A percentile compares a stretch with the other conserved stretches of the same genome.
phyloP scores from a whole-genome alignment of 352 stramenopile species.

The Phytophthora lateralis region DNA sequence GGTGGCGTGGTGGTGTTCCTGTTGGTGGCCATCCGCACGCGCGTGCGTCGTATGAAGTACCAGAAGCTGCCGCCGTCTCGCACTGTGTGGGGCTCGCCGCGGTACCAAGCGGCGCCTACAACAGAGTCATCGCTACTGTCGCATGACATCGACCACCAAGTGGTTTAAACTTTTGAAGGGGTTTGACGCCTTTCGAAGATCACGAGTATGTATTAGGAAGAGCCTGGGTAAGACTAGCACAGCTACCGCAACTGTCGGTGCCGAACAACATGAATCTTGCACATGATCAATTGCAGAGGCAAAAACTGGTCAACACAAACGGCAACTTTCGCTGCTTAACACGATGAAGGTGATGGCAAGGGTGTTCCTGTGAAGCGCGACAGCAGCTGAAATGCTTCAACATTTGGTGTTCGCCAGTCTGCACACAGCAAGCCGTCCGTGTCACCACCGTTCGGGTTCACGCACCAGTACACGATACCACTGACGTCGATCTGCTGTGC shows the following conservation, averaged over 20 bases:
- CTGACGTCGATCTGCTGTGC: slow-evolving; percentile 42
- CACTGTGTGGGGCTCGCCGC: slow-evolving; percentile 6
- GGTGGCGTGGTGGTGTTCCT: slow-evolving; percentile 28
- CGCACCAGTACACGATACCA: slow-evolving; percentile 65
- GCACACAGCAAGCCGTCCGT: slow-evolving; percentile 59
- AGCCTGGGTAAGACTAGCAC: neutral
- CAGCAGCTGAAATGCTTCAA: slow-evolving; percentile 52
- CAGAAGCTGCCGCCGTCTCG: slow-evolving; percentile 13
- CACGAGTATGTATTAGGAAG: slow-evolving; percentile 21
- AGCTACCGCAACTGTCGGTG: neutral
- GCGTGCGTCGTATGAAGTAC: slow-evolving; percentile 27
- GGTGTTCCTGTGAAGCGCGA: slow-evolving; percentile 44
- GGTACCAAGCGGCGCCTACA: slow-evolving; percentile 10
- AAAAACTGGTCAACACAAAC: neutral
- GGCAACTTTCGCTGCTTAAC: slow-evolving; percentile 1
- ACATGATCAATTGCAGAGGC: no score
- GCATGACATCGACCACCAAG: slow-evolving; percentile 26
- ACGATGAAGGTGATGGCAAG: slow-evolving; percentile 17
- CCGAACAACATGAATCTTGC: no score
- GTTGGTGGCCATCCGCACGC: slow-evolving; percentile 20
- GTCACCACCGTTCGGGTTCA: slow-evolving; percentile 70
- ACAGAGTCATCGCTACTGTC: slow-evolving; percentile 17
- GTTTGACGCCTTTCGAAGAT: slow-evolving; percentile 15
- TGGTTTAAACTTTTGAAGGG: slow-evolving; percentile 17
- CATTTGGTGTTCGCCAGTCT: slow-evolving; percentile 61